Percentiles rank a stretch among this genome's conserved stretches.
Conservation (phyloP, 805 yeast genomes). For the Ogataea minuta region DNA sequence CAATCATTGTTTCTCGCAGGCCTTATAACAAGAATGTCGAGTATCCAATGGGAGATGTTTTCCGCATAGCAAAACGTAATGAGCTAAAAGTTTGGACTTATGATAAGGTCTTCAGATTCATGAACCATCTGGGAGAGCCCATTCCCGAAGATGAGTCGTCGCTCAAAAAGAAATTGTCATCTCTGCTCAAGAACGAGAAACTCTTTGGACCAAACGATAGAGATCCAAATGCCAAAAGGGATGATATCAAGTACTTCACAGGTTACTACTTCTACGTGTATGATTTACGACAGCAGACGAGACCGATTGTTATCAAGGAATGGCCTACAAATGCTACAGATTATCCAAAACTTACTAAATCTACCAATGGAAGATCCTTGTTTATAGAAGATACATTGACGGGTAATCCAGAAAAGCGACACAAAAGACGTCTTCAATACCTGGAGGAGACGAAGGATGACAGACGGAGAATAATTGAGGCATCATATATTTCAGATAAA, state of each 20-base stretch:
- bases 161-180: slow-evolving; percentile 41
- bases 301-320: slow-evolving; percentile 82
- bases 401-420: slow-evolving; percentile 26
- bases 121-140: slow-evolving; percentile 57
- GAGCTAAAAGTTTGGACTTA: slow-evolving; percentile 83
- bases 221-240: slow-evolving; percentile 81
- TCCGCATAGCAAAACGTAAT: slow-evolving; percentile 56
- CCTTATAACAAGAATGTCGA: slow-evolving; percentile 38
- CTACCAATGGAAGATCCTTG: slow-evolving; percentile 77
- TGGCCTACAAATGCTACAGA: slow-evolving; percentile 54
- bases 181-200: slow-evolving; percentile 79
- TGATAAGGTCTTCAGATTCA: slow-evolving; percentile 79
- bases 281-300: slow-evolving; percentile 71
- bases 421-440: slow-evolving; percentile 31
- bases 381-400: slow-evolving; percentile 59
- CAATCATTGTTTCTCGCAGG: slow-evolving; percentile 77
- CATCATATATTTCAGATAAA: slow-evolving; percentile 20
- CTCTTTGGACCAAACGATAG: slow-evolving; percentile 84
- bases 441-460: slow-evolving; percentile 34
- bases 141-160: slow-evolving; percentile 27
- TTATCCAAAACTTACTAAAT: slow-evolving; percentile 56
- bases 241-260: slow-evolving; percentile 79
- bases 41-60: slow-evolving; percentile 58
- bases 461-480: slow-evolving; percentile 30
- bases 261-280: slow-evolving; percentile 74